Base-by-base conservation (phyloP, 768 basidiomycete species). In the Albatrellus ellisii region DNA sequence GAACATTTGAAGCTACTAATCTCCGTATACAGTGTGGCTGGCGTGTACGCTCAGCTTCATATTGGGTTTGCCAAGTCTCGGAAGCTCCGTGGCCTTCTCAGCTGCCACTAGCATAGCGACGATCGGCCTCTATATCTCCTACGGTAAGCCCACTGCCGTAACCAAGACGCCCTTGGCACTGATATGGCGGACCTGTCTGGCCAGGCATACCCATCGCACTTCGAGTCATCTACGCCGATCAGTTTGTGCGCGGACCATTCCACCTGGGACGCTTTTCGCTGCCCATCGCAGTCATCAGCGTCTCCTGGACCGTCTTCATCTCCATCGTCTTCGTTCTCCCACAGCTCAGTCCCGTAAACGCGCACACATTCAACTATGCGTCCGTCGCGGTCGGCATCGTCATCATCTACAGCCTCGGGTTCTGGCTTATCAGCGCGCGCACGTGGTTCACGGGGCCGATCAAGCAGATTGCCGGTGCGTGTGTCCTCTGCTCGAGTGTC, bases 311-410 rank as follows among this genome's bases (percentile, higher is more conserved):
- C 26, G 53, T 52, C 0, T 81, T 82, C 56, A 85, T 88, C 49
- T 64, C 79, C 4, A 74, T 86, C 51, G 73, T 67, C 4, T 86
- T 86, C 57, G 75, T 83, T 50, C 67, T 88, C 1, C 82, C 80
- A 6, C 70, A 77, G 57, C 59, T 70, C 22, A 83, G 78, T 53
- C 80, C 80, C 6, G 80, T 86, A 36, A 61, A 73, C 49, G 70
- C 73, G 0, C 72, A 82, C 53, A 82, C 82, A 2, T 62, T 86
- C 46, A 86, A 84, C 55, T 88, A 85, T 53, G 59, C 82, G 0
- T 68, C 78, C 31, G 82, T 85, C 7, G 84, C 82, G 3, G 79
- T 85, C 18, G 81, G 77, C 0, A 80, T 84, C 48, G 78, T 88
- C 12, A 53, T 80, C 3, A 43, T 59, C 2, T 83, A 82, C 56